Conservation (phyloP, 2,329 filamentous ascomycete species). For the Simplicillium aogashimaense region DNA sequence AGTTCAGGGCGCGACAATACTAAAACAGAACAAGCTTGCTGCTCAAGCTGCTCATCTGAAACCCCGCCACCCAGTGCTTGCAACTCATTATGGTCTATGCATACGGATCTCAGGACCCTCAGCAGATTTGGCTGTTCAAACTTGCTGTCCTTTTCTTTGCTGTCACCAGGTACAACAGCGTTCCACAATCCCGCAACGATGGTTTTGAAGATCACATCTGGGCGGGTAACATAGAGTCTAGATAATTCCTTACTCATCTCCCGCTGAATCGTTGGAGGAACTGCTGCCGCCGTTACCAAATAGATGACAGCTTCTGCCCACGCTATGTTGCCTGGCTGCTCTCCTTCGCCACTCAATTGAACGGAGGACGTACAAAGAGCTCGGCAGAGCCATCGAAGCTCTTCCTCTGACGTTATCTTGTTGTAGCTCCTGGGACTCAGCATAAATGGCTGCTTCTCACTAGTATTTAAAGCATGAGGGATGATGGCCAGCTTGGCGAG, state of each 20-base stretch:
- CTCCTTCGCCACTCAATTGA: constrained; percentile 38
- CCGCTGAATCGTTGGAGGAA: constrained; percentile 54
- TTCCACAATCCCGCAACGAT: constrained; percentile 69
- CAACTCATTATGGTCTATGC: constrained; percentile 42
- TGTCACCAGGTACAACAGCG: constrained; percentile 60
- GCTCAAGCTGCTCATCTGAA: constrained; percentile 43
- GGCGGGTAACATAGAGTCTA: constrained; percentile 50
- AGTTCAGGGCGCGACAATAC: constrained; percentile 71
- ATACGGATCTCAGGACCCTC: constrained; percentile 51
- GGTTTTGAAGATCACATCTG: constrained; percentile 47
- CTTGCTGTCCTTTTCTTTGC: constrained; percentile 70
- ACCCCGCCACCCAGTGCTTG: constrained; percentile 29
- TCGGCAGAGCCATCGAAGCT: constrained; percentile 66
- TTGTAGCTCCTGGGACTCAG: constrained; percentile 77
- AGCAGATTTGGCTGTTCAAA: constrained; percentile 55
- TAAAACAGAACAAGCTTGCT: constrained; percentile 66
- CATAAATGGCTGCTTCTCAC: constrained; percentile 81
- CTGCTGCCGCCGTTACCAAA: constrained; percentile 52
- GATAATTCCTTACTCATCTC: constrained; percentile 54
- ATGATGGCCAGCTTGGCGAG: constrained; percentile 51
- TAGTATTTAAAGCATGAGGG: constrained; percentile 55
- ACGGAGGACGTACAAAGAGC: constrained; percentile 55
- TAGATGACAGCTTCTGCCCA: constrained; percentile 88
- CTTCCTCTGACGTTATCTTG: constrained; percentile 65
- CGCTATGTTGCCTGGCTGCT: constrained; percentile 43